Percentiles rank a stretch among this genome's conserved stretches.
Evolutionary conservation across 805 yeast genomes (phyloP).

Genomic region (Candida golubevii): DNA sequence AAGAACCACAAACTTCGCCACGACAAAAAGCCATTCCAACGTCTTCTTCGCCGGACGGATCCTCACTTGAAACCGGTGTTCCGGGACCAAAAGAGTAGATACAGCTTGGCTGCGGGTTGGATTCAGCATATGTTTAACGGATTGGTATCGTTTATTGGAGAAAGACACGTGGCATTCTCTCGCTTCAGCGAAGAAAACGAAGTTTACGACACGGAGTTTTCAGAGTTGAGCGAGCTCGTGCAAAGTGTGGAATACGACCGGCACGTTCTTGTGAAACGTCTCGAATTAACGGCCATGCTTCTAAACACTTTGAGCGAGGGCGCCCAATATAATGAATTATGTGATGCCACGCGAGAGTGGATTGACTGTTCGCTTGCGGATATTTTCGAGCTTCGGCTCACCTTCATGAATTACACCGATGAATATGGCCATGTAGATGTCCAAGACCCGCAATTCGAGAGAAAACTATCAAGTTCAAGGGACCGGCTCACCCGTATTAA

Average conservation of each 20-base stretch:
- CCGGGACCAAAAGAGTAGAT: not conserved
- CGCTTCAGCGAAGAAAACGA: not conserved
- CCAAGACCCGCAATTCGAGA: no score
- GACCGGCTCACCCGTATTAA: not conserved
- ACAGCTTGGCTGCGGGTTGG: not conserved
- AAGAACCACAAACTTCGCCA: no score
- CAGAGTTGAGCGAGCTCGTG: not conserved
- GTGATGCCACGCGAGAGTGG: not conserved
- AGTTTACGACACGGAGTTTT: not conserved
- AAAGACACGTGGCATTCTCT: not conserved
- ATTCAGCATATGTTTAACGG: not conserved
- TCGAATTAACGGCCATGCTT: not conserved
- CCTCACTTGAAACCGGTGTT: not conserved
- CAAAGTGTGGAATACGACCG: not conserved
- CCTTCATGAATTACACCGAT: not conserved
- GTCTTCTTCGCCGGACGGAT: not conserved
- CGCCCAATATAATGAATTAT: not conserved
- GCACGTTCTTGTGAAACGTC: not conserved
- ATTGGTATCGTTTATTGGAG: not conserved
- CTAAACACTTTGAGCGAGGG: not conserved
- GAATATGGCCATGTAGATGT: not conserved
- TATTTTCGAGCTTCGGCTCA: slow-evolving; percentile 1
- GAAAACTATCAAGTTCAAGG: not conserved
- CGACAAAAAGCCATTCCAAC: no score
- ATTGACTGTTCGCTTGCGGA: slow-evolving; percentile 3